Evolutionary conservation across 2,329 filamentous ascomycete genomes (phyloP).

Genomic region (Colletotrichum spaethianum): DNA sequence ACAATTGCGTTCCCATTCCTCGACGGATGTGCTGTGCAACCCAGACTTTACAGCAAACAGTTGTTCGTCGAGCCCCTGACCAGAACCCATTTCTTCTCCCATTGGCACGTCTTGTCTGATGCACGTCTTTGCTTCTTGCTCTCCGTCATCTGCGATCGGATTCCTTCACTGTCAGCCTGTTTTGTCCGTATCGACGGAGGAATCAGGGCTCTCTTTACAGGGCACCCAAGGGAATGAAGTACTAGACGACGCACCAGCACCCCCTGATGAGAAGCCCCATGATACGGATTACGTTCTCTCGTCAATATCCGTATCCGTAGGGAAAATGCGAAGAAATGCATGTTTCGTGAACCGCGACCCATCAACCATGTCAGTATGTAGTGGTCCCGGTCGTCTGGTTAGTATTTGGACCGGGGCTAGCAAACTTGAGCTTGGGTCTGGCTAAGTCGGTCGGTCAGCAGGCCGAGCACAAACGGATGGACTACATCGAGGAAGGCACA

Average conservation of each 20-base stretch:
- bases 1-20: too few relatives aligned
- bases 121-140: conserved; percentile 6
- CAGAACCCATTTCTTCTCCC: not conserved
- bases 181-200: not conserved
- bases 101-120: not conserved
- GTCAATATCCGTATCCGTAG: conserved; percentile 12
- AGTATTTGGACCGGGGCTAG: not conserved
- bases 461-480: not conserved
- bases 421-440: conserved; percentile 4
- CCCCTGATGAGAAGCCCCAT: not conserved
- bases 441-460: not conserved
- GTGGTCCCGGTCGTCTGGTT: conserved; percentile 17
- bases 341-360: not conserved
- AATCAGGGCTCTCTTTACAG: not conserved
- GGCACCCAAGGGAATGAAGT: not conserved
- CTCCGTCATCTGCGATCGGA: conserved; percentile 10
- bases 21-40: conserved; percentile 9
- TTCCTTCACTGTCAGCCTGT: not conserved
- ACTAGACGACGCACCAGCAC: not conserved
- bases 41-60: not conserved
- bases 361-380: conserved; percentile 12
- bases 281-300: not conserved
- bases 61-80: not conserved
- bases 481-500: not conserved
- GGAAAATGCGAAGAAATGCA: conserved; percentile 1